Percentiles rank a stretch among this genome's conserved stretches.
phyloP scores from a whole-genome alignment of 257 asterid species.

The Craterostigma plantagineum region DNA sequence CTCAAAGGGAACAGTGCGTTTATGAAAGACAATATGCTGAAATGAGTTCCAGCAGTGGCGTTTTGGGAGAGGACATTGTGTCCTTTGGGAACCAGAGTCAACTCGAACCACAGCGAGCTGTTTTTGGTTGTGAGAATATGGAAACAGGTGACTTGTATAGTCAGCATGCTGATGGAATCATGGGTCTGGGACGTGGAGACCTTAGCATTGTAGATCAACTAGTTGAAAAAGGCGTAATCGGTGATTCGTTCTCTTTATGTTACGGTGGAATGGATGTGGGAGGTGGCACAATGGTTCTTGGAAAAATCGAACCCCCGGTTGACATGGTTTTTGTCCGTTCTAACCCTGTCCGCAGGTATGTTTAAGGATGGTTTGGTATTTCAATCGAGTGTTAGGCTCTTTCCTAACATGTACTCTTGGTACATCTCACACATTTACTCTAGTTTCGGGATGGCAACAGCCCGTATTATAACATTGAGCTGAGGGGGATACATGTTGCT shows the following conservation, averaged over 20 bases:
- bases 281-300: slow-evolving; percentile 99
- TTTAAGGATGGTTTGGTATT: slow-evolving; percentile 17
- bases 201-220: slow-evolving; percentile 97
- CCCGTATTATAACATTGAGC: slow-evolving; percentile 94
- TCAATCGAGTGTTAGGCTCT: slow-evolving; percentile 46
- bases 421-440: slow-evolving; percentile 97
- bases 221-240: slow-evolving; percentile 68
- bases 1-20: slow-evolving; percentile 43
- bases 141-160: slow-evolving; percentile 97
- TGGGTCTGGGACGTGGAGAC: slow-evolving; percentile 98
- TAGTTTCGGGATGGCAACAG: slow-evolving; percentile 99
- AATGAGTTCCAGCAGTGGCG: slow-evolving; percentile 98
- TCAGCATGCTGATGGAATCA: slow-evolving; percentile 98
- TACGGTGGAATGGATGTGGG: slow-evolving; percentile 99
- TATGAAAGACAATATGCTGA: slow-evolving; percentile 95
- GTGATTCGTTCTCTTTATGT: slow-evolving; percentile 87
- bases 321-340: slow-evolving; percentile 77
- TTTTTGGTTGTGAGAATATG: slow-evolving; percentile 87
- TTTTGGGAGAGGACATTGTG: slow-evolving; percentile 72
- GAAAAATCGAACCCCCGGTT: slow-evolving; percentile 59
- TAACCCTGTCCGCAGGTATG: slow-evolving; percentile 84
- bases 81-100: slow-evolving; percentile 90
- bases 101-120: slow-evolving; percentile 76
- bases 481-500: slow-evolving; percentile 89
- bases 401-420: slow-evolving; percentile 78